A percentile compares a stretch with the other conserved stretches of the same genome.
These are phyloP conservation scores for Phytophthora constricta DNA, from an alignment of 352 stramenopile species.

Conservation along the genomic window DNA sequence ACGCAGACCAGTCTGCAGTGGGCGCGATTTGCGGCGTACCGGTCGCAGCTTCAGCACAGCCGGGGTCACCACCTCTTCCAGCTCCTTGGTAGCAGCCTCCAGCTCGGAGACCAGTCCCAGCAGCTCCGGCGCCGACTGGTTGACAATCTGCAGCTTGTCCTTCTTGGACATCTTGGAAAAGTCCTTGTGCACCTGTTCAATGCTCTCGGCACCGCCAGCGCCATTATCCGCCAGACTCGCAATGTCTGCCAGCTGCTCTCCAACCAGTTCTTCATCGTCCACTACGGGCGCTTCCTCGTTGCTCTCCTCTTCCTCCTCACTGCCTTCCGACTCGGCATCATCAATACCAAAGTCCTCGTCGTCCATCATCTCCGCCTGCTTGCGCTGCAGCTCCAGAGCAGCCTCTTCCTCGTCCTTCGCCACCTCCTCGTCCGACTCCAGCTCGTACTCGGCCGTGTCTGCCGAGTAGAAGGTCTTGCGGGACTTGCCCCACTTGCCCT, in stretches of 20 bases:
- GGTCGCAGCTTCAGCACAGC: constrained; percentile 77
- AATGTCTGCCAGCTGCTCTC: constrained; percentile 79
- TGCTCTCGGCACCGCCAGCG: constrained; percentile 45
- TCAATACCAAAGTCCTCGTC: constrained; percentile 88
- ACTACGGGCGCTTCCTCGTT: constrained; percentile 32
- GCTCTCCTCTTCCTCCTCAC: constrained; percentile 53
- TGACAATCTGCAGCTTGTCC: constrained; percentile 88
- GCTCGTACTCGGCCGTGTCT: constrained; percentile 82
- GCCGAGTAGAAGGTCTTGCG: constrained; percentile 89
- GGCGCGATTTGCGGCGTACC: constrained; percentile 60
- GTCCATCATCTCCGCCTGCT: constrained; percentile 87
- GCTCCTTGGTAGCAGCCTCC: constrained; percentile 65
- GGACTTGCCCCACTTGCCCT: constrained; percentile 86
- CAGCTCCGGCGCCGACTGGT: constrained; percentile 84
- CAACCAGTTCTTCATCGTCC: constrained; percentile 77
- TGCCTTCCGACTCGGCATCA: constrained; percentile 42
- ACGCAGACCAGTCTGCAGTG: constrained; percentile 69
- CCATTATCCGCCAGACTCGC: constrained; percentile 67
- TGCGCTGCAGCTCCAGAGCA: constrained; percentile 83
- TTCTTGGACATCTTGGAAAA: constrained; percentile 90
- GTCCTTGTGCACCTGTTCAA: constrained; percentile 83
- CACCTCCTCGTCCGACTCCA: constrained; percentile 81
- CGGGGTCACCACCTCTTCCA: constrained; percentile 70
- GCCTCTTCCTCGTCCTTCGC: constrained; percentile 87
- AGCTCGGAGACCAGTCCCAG: constrained; percentile 76